Evolutionary conservation across 495 filamentous ascomycete species (phyloP).

Genomic region (Physcia stellaris): DNA sequence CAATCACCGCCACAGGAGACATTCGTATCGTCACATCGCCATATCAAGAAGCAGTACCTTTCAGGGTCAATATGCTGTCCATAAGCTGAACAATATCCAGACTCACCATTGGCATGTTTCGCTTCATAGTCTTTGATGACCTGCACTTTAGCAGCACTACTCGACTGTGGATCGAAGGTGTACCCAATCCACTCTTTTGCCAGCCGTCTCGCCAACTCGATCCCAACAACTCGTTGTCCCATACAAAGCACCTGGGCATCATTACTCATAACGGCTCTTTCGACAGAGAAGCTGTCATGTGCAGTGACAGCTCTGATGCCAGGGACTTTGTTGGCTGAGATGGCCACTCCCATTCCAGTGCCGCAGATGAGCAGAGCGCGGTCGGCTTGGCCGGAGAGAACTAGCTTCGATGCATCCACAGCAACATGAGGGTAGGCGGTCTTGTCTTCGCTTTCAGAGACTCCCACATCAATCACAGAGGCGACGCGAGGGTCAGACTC

Average conservation of each 20-base stretch:
- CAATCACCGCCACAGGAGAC: too few relatives aligned
- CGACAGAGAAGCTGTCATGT: slow-evolving; percentile 74
- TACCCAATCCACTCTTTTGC: slow-evolving; percentile 75
- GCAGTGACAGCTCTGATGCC: slow-evolving; percentile 77
- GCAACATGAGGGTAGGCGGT: slow-evolving; percentile 76
- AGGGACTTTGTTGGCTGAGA: slow-evolving; percentile 75
- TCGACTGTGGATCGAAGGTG: slow-evolving; percentile 60
- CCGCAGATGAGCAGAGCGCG: slow-evolving; percentile 78
- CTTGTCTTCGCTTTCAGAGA: slow-evolving; percentile 52
- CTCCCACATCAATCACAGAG: slow-evolving; percentile 56
- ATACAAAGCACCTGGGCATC: slow-evolving; percentile 82
- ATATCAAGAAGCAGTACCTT: too few relatives aligned
- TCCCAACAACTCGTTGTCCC: slow-evolving; percentile 70
- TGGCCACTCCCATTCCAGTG: slow-evolving; percentile 75
- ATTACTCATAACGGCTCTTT: slow-evolving; percentile 70
- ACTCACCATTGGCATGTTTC: slow-evolving; percentile 18
- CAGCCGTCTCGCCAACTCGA: slow-evolving; percentile 65
- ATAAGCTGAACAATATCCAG: too few relatives aligned
- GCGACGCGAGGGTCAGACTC: slow-evolving; percentile 51
- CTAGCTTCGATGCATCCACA: slow-evolving; percentile 52
- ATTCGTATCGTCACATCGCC: too few relatives aligned
- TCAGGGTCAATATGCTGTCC: too few relatives aligned
- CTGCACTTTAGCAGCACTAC: slow-evolving; percentile 60
- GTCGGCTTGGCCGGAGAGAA: slow-evolving; percentile 55
- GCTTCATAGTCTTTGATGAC: slow-evolving; percentile 63